Conservation (phyloP, 192 early-diverging fungal genomes). For the Gaertneriomyces sp. region DNA sequence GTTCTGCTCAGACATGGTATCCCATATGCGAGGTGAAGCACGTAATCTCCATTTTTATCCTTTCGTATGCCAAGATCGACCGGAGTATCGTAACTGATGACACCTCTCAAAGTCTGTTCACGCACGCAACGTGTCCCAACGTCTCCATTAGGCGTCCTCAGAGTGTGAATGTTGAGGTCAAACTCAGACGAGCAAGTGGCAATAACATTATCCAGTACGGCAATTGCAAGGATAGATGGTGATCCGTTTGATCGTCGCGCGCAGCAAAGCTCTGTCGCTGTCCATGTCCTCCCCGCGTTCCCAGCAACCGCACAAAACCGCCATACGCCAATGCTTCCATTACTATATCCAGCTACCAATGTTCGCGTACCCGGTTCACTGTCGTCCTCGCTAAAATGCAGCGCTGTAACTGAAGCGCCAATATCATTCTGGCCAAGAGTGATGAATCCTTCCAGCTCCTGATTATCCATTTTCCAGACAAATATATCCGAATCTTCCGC, state of each 20-base stretch:
- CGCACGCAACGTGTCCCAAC: no score
- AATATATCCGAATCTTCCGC: no score
- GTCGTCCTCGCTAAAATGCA: no score
- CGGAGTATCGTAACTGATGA: no score
- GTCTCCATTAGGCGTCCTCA: background rate
- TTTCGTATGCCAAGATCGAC: no score
- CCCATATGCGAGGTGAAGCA: constrained; percentile 12
- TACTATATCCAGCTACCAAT: background rate
- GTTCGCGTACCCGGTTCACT: no score
- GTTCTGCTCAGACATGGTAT: background rate
- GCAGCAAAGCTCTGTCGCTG: background rate
- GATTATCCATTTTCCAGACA: no score
- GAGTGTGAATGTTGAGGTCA: constrained; percentile 10
- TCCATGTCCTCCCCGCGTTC: background rate
- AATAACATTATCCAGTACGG: constrained; percentile 7
- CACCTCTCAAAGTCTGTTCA: no score
- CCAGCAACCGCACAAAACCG: background rate
- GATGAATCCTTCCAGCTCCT: no score
- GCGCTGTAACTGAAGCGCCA: no score
- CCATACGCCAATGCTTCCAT: constrained; percentile 9
- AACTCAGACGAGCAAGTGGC: constrained; percentile 12
- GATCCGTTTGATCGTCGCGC: background rate
- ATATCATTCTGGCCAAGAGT: no score
- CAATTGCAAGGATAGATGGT: background rate
- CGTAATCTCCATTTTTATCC: no score